These are phyloP conservation scores for Coniella vitis DNA, from an alignment of 2,329 filamentous ascomycete species.

Conservation along the genomic window DNA sequence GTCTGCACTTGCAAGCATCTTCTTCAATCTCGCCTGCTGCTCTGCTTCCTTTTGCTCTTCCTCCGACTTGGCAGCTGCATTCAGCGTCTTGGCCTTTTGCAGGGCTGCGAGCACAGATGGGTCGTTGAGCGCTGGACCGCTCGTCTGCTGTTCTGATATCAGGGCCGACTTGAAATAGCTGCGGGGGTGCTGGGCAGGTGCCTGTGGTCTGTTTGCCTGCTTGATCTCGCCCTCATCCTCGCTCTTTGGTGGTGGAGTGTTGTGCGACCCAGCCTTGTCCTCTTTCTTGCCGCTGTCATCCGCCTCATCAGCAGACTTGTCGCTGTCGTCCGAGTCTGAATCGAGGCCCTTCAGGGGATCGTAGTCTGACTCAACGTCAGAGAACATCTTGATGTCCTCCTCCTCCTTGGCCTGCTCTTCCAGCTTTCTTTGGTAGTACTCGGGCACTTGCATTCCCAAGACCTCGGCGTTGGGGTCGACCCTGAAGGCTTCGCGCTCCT, in stretches of 20 bases:
- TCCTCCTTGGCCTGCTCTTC: slow-evolving; percentile 41
- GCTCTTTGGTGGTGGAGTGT: slow-evolving; percentile 6
- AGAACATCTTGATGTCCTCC: slow-evolving; percentile 58
- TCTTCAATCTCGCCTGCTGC: slow-evolving; percentile 62
- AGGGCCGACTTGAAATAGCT: slow-evolving; percentile 60
- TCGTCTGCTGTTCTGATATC: slow-evolving; percentile 44
- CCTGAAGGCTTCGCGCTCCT: slow-evolving; percentile 33
- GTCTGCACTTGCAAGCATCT: slow-evolving; percentile 66
- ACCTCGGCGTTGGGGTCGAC: slow-evolving; percentile 50
- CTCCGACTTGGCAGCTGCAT: slow-evolving; percentile 37
- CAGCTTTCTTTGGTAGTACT: slow-evolving; percentile 45
- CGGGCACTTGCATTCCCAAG: slow-evolving; percentile 60
- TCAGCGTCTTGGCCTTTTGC: slow-evolving; percentile 70
- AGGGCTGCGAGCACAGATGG: slow-evolving; percentile 77
- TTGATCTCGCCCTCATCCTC: slow-evolving; percentile 20
- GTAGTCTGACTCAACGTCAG: slow-evolving; percentile 59
- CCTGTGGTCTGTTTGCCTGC: slow-evolving; percentile 20
- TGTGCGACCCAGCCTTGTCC: slow-evolving; percentile 2
- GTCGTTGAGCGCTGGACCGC: slow-evolving; percentile 57
- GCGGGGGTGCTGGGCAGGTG: slow-evolving; percentile 30
- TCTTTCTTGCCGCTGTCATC: slow-evolving; percentile 14
- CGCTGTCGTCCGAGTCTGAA: slow-evolving; percentile 37
- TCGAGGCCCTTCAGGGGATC: slow-evolving; percentile 57
- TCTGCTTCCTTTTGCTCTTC: slow-evolving; percentile 35
- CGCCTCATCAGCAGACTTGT: slow-evolving; percentile 24